A percentile compares a stretch with the other conserved stretches of the same genome.
Evolutionary conservation across 257 asterid genomes (phyloP).

Genomic region (Jasminum sambac): DNA sequence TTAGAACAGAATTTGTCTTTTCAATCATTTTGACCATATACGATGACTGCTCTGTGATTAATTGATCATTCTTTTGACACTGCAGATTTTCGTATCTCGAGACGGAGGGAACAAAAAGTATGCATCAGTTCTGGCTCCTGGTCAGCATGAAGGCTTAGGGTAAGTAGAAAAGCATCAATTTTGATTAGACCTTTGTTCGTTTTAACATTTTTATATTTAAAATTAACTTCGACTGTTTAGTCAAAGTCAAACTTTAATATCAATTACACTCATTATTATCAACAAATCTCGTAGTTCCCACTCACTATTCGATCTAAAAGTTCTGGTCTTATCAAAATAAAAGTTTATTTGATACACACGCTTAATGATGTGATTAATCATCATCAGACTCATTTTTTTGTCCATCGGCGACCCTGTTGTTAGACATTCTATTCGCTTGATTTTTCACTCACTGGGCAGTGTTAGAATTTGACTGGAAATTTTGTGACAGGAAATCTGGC

Average conservation of each 20-base stretch:
- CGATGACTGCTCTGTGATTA: background rate
- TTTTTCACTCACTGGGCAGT: background rate
- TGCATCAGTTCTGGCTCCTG: constrained; percentile 90
- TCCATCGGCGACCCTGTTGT: background rate
- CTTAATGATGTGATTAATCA: background rate
- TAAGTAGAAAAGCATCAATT: constrained; percentile 38
- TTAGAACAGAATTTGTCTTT: background rate
- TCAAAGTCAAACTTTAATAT: too few species aligned
- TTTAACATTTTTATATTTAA: background rate
- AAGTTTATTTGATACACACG: too few species aligned
- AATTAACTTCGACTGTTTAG: too few species aligned
- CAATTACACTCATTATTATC: too few species aligned
- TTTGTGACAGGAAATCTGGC: constrained; percentile 59
- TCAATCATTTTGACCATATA: background rate
- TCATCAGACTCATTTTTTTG: background rate
- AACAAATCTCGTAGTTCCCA: too few species aligned
- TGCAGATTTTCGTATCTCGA: constrained; percentile 91
- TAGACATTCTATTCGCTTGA: background rate
- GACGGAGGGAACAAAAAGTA: constrained; percentile 92
- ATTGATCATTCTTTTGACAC: constrained; percentile 24
- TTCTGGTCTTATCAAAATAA: too few species aligned
- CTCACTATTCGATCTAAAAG: too few species aligned
- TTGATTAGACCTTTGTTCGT: background rate
- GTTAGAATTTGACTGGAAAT: constrained; percentile 5
- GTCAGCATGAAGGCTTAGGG: constrained; percentile 89